phyloP scores from a whole-genome alignment of 805 yeast genomes.

The Pichia gijzeniarum region DNA sequence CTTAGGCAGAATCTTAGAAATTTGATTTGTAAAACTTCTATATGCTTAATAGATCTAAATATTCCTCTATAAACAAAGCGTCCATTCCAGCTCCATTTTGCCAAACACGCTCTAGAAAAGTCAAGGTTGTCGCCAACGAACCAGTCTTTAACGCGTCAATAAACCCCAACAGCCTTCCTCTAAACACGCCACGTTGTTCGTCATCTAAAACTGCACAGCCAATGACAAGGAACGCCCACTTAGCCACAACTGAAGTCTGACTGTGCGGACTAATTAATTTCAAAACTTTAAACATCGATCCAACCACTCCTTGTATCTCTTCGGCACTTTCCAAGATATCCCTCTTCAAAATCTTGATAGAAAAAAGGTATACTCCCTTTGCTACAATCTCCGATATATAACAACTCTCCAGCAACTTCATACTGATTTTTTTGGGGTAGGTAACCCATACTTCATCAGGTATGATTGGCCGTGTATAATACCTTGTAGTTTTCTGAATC shows the following conservation, averaged over 20 bases:
- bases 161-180: slow-evolving; percentile 13
- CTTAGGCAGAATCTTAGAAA: slow-evolving; percentile 31
- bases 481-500: slow-evolving; percentile 11
- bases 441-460: slow-evolving; percentile 12
- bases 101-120: slow-evolving; percentile 17
- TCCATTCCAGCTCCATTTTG: slow-evolving; percentile 8
- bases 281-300: slow-evolving; percentile 8
- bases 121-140: slow-evolving; percentile 9
- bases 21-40: background rate
- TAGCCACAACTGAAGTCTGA: slow-evolving; percentile 13
- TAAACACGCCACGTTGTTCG: slow-evolving; percentile 12
- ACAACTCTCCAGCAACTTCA: slow-evolving; percentile 19
- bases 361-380: slow-evolving; percentile 14
- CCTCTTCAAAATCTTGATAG: slow-evolving; percentile 13
- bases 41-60: slow-evolving; percentile 7
- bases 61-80: slow-evolving; percentile 8
- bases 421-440: slow-evolving; percentile 15
- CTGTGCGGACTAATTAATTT: slow-evolving; percentile 13
- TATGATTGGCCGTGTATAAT: slow-evolving; percentile 14
- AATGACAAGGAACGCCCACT: slow-evolving; percentile 21
- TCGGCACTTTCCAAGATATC: slow-evolving; percentile 1
- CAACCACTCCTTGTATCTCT: slow-evolving; percentile 10
- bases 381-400: slow-evolving; percentile 15
- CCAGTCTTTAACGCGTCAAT: slow-evolving; percentile 14
- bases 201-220: slow-evolving; percentile 15